phyloP scores from a whole-genome alignment of 2,329 filamentous ascomycete genomes.

The Aspergillus japonicus region DNA sequence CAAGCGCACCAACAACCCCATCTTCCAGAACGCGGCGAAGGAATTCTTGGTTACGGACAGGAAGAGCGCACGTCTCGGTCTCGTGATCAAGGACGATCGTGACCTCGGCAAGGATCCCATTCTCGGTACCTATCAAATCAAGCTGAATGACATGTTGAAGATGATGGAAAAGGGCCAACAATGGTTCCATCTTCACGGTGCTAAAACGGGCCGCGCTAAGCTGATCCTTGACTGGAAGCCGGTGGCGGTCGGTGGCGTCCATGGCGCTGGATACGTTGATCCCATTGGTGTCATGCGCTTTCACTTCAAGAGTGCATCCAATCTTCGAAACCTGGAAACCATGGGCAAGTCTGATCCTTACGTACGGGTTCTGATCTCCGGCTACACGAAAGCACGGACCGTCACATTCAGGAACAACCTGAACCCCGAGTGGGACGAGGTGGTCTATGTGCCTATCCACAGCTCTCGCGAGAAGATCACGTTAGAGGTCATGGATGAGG shows the following conservation, averaged over 20 bases:
- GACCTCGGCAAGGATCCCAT: slow-evolving; percentile 80
- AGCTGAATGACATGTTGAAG: slow-evolving; percentile 87
- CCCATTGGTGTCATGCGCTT: slow-evolving; percentile 94
- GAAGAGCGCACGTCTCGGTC: slow-evolving; percentile 82
- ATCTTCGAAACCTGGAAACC: slow-evolving; percentile 88
- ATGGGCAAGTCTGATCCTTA: slow-evolving; percentile 98
- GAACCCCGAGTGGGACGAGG: slow-evolving; percentile 92
- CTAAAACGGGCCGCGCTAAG: slow-evolving; percentile 81
- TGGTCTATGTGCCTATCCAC: slow-evolving; percentile 90
- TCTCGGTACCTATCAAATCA: slow-evolving; percentile 91
- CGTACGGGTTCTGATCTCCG: slow-evolving; percentile 80
- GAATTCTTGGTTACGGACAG: slow-evolving; percentile 94
- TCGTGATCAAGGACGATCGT: slow-evolving; percentile 94
- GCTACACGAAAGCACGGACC: slow-evolving; percentile 84
- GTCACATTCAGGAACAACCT: slow-evolving; percentile 96
- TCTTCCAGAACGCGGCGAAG: slow-evolving; percentile 90
- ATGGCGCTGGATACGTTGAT: slow-evolving; percentile 80
- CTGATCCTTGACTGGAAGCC: slow-evolving; percentile 94
- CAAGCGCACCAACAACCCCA: slow-evolving; percentile 95
- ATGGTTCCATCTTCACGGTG: slow-evolving; percentile 87
- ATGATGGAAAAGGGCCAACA: slow-evolving; percentile 90
- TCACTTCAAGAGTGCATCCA: slow-evolving; percentile 79
- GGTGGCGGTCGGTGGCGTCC: slow-evolving; percentile 76
- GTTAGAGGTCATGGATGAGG: slow-evolving; percentile 94
- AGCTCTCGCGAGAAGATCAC: slow-evolving; percentile 77